Percentiles rank a stretch among this genome's conserved stretches.
Conservation (phyloP, 2,329 filamentous ascomycete genomes). For the Pseudopithomyces maydicus region DNA sequence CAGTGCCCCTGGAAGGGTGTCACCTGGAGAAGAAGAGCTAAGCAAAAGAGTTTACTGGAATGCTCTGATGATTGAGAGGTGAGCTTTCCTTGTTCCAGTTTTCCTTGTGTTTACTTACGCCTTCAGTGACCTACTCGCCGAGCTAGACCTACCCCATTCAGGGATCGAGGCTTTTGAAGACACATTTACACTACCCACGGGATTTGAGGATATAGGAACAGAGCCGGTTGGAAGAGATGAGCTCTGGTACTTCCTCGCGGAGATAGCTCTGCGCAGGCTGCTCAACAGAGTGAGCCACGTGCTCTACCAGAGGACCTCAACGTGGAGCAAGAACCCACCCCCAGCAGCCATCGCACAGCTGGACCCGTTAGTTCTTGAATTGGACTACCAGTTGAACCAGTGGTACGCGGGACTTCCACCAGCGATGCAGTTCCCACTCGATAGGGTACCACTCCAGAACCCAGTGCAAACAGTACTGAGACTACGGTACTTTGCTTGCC, state of each 20-base stretch:
- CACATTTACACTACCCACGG: constrained; percentile 75
- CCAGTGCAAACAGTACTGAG: constrained; percentile 80
- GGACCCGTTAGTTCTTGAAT: constrained; percentile 77
- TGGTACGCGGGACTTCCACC: constrained; percentile 82
- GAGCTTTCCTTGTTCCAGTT: not conserved
- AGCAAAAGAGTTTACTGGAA: constrained; percentile 86
- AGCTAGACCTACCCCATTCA: constrained; percentile 80
- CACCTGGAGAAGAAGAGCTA: constrained; percentile 71
- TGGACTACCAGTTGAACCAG: constrained; percentile 81
- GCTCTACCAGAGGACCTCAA: constrained; percentile 72
- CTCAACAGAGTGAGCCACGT: constrained; percentile 80
- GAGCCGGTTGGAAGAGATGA: constrained; percentile 74
- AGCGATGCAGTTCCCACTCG: constrained; percentile 78
- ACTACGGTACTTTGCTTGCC: constrained; percentile 81
- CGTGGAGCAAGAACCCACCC: constrained; percentile 38
- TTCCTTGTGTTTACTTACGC: not conserved
- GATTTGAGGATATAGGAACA: constrained; percentile 72
- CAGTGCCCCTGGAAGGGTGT: constrained; percentile 73
- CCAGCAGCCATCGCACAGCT: constrained; percentile 73
- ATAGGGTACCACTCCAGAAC: constrained; percentile 68
- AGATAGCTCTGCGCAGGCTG: constrained; percentile 77
- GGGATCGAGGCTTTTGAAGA: constrained; percentile 84
- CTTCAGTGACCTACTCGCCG: constrained; percentile 70
- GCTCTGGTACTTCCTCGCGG: constrained; percentile 84
- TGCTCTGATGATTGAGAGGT: constrained; percentile 74